Conservation (phyloP, 768 basidiomycete genomes). For the Tubosaeta sp. region DNA sequence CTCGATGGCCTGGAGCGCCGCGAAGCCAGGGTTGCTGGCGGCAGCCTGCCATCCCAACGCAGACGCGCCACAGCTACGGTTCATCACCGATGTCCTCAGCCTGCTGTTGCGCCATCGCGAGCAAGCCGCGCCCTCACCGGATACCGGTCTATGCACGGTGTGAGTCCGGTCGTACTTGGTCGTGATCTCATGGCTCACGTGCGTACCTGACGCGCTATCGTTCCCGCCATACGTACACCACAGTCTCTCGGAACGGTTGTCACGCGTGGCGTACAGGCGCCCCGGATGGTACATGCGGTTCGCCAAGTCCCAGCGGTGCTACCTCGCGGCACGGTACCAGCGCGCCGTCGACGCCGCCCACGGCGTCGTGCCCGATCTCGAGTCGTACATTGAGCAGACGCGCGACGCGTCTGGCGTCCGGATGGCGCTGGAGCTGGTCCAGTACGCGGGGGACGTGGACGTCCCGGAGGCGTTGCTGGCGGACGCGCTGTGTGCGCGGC, state of each 20-base stretch:
- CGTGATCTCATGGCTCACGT: constrained; percentile 6
- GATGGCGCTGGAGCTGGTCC: constrained; percentile 49
- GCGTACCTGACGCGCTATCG: neutral
- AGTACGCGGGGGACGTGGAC: constrained; percentile 46
- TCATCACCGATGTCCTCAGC: constrained; percentile 48
- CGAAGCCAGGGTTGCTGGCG: constrained; percentile 50
- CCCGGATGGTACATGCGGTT: constrained; percentile 43
- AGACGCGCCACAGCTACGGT: constrained; percentile 51
- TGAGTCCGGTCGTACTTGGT: constrained; percentile 12
- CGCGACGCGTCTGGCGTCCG: constrained; percentile 46
- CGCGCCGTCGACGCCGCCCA: constrained; percentile 21
- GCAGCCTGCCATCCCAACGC: constrained; percentile 56
- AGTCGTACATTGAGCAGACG: constrained; percentile 43
- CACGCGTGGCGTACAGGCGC: constrained; percentile 32
- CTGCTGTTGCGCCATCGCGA: constrained; percentile 37
- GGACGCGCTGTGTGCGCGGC: constrained; percentile 24
- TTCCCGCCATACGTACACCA: neutral
- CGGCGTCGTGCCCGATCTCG: constrained; percentile 35
- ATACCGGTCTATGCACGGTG: constrained; percentile 15
- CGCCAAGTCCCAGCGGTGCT: constrained; percentile 31
- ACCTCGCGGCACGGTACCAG: constrained; percentile 31
- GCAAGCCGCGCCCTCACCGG: constrained; percentile 15
- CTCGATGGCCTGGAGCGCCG: constrained; percentile 20
- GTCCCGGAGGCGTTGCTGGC: constrained; percentile 31
- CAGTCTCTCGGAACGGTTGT: constrained; percentile 36